Conservation (phyloP, 768 basidiomycete genomes). For the Collybia nuda region DNA sequence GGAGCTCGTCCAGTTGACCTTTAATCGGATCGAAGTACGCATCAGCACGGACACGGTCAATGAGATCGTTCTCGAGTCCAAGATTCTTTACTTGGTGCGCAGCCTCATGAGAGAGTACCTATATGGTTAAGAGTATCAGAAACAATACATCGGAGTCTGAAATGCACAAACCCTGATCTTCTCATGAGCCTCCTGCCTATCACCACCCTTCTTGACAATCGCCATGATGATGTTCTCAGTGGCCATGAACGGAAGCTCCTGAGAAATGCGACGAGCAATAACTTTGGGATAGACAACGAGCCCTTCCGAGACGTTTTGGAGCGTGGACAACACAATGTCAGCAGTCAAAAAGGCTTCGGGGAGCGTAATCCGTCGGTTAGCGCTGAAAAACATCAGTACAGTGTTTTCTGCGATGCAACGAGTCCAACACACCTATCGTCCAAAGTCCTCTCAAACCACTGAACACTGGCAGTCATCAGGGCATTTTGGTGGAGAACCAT, state of each 20-base stretch:
- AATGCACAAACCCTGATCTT: conserved; percentile 70
- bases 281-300: conserved; percentile 99
- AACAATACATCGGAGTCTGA: neutral
- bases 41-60: conserved; percentile 79
- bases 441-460: conserved; percentile 98
- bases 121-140: neutral
- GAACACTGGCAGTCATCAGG: conserved; percentile 90
- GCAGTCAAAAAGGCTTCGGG: conserved; percentile 97
- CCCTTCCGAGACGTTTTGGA: conserved; percentile 96
- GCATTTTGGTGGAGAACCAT: conserved; percentile 97
- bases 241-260: conserved; percentile 99
- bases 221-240: conserved; percentile 99
- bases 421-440: conserved; percentile 74
- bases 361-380: conserved; percentile 93
- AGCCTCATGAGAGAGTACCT: conserved; percentile 94
- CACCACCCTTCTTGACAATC: conserved; percentile 91
- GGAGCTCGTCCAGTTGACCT: conserved; percentile 68
- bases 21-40: conserved; percentile 91
- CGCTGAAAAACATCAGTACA: conserved; percentile 42
- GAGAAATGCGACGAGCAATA: conserved; percentile 86
- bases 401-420: neutral
- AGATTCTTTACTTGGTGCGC: conserved; percentile 92
- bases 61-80: conserved; percentile 93
- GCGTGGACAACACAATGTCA: conserved; percentile 92
- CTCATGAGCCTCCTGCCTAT: conserved; percentile 96